A percentile compares a stretch with the other conserved stretches of the same genome.
phyloP scores from a whole-genome alignment of 129 eudicot genomes.

The Chrysanthemum seticuspe region DNA sequence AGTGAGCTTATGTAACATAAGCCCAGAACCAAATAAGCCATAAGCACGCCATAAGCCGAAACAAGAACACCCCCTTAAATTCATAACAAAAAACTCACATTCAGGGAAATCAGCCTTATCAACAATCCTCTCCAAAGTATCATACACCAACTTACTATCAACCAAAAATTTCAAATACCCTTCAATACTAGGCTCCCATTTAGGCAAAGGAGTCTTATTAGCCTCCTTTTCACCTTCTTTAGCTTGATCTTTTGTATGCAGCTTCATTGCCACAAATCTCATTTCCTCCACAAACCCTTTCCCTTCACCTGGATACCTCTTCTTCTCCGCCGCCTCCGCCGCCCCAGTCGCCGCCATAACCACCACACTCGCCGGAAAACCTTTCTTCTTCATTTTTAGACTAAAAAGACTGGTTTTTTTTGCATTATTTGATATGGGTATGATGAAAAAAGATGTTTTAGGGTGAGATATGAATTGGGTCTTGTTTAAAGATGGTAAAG shows the following conservation, averaged over 20 bases:
- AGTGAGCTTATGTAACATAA: too few relatives aligned
- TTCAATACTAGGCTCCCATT: constrained; percentile 79
- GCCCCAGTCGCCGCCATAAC: constrained; percentile 25
- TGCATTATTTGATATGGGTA: constrained; percentile 35
- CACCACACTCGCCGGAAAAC: constrained; percentile 26
- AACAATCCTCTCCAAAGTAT: constrained; percentile 86
- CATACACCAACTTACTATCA: constrained; percentile 87
- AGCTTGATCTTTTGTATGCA: constrained; percentile 90
- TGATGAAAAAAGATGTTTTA: constrained; percentile 29
- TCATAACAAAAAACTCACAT: constrained; percentile 30
- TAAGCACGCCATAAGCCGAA: too few relatives aligned
- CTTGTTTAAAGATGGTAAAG: constrained; percentile 37
- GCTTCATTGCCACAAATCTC: constrained; percentile 96
- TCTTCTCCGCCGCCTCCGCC: constrained; percentile 53
- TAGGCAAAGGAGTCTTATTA: constrained; percentile 68
- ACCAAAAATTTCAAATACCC: constrained; percentile 94
- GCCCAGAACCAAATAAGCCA: too few relatives aligned
- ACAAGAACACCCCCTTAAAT: too few relatives aligned
- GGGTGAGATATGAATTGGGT: constrained; percentile 36
- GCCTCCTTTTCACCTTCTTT: constrained; percentile 92
- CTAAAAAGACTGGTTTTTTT: constrained; percentile 15
- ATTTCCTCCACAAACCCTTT: constrained; percentile 96
- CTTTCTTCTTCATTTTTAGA: constrained; percentile 26
- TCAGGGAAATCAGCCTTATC: constrained; percentile 71
- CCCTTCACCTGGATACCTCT: constrained; percentile 71